Evolutionary conservation across 495 filamentous ascomycete genomes (phyloP).

Genomic region (Filosporella fistucella): DNA sequence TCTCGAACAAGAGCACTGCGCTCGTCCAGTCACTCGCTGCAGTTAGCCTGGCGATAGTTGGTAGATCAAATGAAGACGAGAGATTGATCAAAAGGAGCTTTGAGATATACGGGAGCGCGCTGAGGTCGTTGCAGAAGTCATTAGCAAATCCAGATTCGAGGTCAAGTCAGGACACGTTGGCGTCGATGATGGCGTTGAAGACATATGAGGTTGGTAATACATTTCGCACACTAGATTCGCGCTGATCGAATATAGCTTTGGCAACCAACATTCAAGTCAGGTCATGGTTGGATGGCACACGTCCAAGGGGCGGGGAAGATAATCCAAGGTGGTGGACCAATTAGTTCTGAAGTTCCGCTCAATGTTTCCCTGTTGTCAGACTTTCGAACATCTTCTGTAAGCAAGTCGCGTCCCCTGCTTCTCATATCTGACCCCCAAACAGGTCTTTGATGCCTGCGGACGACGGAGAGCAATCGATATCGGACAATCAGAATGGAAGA

Average conservation of each 20-base stretch:
- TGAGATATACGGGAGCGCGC: conserved; percentile 1
- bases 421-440: neutral
- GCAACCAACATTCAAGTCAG: conserved; percentile 5
- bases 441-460: conserved; percentile 4
- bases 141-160: neutral
- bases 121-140: neutral
- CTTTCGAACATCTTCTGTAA: conserved; percentile 3
- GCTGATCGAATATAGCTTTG: neutral
- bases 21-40: neutral
- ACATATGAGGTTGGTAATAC: conserved; percentile 1
- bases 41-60: conserved; percentile 5
- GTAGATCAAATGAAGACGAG: conserved; percentile 1
- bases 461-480: neutral
- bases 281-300: conserved; percentile 8
- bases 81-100: neutral
- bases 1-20: neutral
- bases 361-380: neutral
- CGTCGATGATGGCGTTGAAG: conserved; percentile 5
- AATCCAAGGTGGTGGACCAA: neutral
- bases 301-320: conserved; percentile 1
- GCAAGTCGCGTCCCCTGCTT: neutral
- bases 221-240: neutral
- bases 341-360: neutral
- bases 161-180: neutral
- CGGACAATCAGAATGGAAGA: neutral